phyloP scores from a whole-genome alignment of 345 rosid genomes.

The Raphanus raphanistrum region DNA sequence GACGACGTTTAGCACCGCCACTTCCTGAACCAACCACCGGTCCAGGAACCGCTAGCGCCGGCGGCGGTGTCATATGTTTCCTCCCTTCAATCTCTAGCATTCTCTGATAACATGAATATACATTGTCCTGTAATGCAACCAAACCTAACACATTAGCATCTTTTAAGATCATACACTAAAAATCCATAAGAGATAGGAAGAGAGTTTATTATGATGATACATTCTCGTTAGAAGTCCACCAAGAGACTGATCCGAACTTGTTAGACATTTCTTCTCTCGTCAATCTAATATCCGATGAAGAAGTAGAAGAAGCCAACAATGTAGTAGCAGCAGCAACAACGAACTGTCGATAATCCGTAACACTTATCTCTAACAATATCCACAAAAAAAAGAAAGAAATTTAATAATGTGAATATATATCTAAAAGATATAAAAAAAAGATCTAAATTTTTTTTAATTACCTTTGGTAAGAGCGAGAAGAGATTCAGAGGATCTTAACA shows the following conservation, averaged over 20 bases:
- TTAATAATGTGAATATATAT: neutral
- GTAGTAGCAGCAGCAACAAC: slow-evolving; percentile 79
- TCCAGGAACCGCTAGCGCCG: neutral
- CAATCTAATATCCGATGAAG: slow-evolving; percentile 42
- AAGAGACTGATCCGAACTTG: slow-evolving; percentile 53
- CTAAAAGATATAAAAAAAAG: neutral
- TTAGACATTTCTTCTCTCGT: slow-evolving; percentile 53
- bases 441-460: slow-evolving; percentile 11
- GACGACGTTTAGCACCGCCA: slow-evolving; percentile 59
- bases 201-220: slow-evolving; percentile 33
- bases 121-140: slow-evolving; percentile 61
- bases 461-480: slow-evolving; percentile 58
- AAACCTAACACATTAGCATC: slow-evolving; percentile 8
- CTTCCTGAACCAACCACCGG: slow-evolving; percentile 37
- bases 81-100: slow-evolving; percentile 57
- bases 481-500: slow-evolving; percentile 53
- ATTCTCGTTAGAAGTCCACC: slow-evolving; percentile 50
- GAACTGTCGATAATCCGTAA: slow-evolving; percentile 68
- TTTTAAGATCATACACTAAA: neutral
- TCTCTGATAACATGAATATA: slow-evolving; percentile 52
- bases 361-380: slow-evolving; percentile 51
- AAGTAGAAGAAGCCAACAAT: slow-evolving; percentile 54
- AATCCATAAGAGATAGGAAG: neutral
- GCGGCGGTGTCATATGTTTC: slow-evolving; percentile 45
- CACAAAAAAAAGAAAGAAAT: neutral